Evolutionary conservation across 106 monocot genomes (phyloP), one percentile per base, ranked within the genome.

Genomic region (Dioscorea dumetorum): DNA sequence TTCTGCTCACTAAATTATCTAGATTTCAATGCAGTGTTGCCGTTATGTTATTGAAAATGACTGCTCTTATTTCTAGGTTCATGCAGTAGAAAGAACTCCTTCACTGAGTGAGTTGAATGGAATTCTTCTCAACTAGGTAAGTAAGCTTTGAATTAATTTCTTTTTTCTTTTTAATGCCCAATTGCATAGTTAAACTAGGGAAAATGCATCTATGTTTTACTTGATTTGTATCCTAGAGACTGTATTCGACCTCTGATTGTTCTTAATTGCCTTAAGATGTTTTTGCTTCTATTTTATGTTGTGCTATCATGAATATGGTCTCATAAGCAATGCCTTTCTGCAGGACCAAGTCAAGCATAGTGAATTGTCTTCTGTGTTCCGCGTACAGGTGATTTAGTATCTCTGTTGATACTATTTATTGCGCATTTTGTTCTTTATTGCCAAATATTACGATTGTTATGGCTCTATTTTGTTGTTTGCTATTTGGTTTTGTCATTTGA

Each of bases 101-200:
- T 99, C 99, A 50, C 67, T 99, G 76, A 99, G 99, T 56, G 93
- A 99, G 81, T 76, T 99, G 79, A 93, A 87, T 76, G 93, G 93
- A 70, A 99, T 99, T 61, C 80, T 99, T 34, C 80, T 99, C n/a
- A 93, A 93, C 15, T 93, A 99, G 93, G 99, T 99, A 53, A 70
- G 6, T 41, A 49, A 56, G 52, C 60, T 64, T 61, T 59, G 41
- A 24, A 20, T 56, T 19, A 12, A 1, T 56, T 1, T 18, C 34
- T 33, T n/a, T 68, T 15, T 23, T 56, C n/a, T n/a, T n/a, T n/a
- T n/a, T 20, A 17, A 22, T 24, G 4, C 49, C 54, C 15, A 14
- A 54, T 22, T 41, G 41, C 41, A 41, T 41, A 41, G 41, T 8
- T 3, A 41, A 41, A 41, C 41, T 8, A 41, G 41, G 41, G 6